Conservation (phyloP, 129 eudicot species). For the Gnaphalium uliginosum region DNA sequence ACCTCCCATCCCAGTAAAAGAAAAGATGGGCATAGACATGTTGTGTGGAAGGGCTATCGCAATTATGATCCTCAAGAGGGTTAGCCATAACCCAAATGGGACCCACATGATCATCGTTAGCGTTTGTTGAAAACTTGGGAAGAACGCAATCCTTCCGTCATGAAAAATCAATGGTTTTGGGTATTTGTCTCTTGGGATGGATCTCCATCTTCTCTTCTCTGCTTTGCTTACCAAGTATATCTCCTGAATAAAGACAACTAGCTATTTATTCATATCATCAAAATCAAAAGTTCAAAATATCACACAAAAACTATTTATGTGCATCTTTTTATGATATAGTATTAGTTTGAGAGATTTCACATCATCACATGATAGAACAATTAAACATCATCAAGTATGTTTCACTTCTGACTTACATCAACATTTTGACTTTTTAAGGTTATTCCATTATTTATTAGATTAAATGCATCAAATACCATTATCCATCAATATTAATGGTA, state of each 20-base stretch:
- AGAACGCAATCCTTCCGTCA: conserved; percentile 63
- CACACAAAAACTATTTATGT: not conserved
- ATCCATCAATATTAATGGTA: not conserved
- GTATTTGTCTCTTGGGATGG: conserved; percentile 53
- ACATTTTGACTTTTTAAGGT: too few relatives aligned
- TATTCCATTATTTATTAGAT: too few relatives aligned
- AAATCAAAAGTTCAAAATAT: not conserved
- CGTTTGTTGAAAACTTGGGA: conserved; percentile 45
- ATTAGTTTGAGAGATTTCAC: not conserved
- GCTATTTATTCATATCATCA: not conserved
- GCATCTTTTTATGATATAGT: too few relatives aligned
- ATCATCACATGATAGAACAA: too few relatives aligned
- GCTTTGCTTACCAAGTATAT: conserved; percentile 43
- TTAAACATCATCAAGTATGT: too few relatives aligned
- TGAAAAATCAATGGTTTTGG: conserved; percentile 65
- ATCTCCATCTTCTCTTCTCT: conserved; percentile 50
- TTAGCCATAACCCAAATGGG: conserved; percentile 51
- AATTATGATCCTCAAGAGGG: conserved; percentile 38
- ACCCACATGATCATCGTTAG: conserved; percentile 60
- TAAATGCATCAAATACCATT: not conserved
- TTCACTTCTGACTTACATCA: too few relatives aligned
- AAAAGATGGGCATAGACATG: conserved; percentile 40
- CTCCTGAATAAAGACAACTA: conserved; percentile 41
- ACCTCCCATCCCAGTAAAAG: conserved; percentile 42
- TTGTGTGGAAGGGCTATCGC: conserved; percentile 44